Base-by-base conservation (phyloP, 768 basidiomycete genomes). In the Leccinum incarnatum region DNA sequence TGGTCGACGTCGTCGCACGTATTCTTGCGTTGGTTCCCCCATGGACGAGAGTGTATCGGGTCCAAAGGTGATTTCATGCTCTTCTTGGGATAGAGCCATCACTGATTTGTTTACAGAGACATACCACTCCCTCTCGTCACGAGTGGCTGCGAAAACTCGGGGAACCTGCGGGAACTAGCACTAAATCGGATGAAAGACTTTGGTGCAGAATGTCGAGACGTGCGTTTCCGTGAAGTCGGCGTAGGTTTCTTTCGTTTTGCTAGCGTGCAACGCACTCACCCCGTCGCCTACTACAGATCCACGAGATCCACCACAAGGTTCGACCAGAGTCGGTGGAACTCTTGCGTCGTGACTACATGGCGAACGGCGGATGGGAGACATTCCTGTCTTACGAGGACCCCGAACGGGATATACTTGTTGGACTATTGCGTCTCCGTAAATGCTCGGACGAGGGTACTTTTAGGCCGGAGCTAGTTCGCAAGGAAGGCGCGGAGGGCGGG, bases 331-430 rank as follows among this genome's bases (percentile, higher is more conserved):
- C 92, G 15, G 91, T 97, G 53, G 97, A 99, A 74, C 86, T 99
- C 4, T 85, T 99, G 34, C 84, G 97, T 58, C 82, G 97, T 42
- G 97, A 99, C 72, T 99, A 99, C 73, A 78, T 90, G 3, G 97
- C 97, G 30, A 99, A 98, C 69, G 96, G 95, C 6, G 95, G 97
- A 49, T 99, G 97, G 97, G 97, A 99, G 77, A 98, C 97, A 2
- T 99, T 99, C 83, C 77, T 99, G 5, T 96, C 95, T 29, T 99
- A 98, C 70, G 97, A 99, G 76, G 97, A 99, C 72, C 96, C 97
- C 6, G 94, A 95, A 74, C 86, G 85, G 55, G 97, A 99, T 68
- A 98, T 99, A 72, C 85, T 99, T 48, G 86, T 99, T 60, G 97
- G 97, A 21, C 76, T 99, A 29, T 80, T 99, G 40, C 85, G 97